Evolutionary conservation across 1,284 basidiomycete genomes (phyloP), one percentile per base, ranked within the genome.

Genomic region (Sutorius eximius): DNA sequence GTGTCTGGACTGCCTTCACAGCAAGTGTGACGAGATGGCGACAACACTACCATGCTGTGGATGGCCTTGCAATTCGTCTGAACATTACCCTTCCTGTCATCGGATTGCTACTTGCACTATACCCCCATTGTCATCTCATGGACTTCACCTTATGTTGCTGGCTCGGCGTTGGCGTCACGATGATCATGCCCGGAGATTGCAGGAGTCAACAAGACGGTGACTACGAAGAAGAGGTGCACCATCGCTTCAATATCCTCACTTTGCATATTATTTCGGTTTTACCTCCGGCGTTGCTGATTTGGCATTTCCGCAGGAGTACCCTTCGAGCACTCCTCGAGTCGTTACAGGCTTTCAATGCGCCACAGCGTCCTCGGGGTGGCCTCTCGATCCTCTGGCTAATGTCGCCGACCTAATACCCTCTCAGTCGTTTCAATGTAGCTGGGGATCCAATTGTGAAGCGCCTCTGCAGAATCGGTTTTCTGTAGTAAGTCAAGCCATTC

Each of bases 401-500:
- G n/a, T n/a, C n/a, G n/a, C n/a, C n/a, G n/a, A n/a, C n/a, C n/a
- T n/a, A n/a, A n/a, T n/a, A n/a, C n/a, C n/a, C n/a, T n/a, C n/a
- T n/a, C n/a, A n/a, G n/a, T n/a, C n/a, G n/a, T 7, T 22, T 3
- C 34, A 8, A 5, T 11, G 8, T 10, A 3, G 22, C 8, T 7
- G 42, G 20, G n/a, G n/a, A n/a, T n/a, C n/a, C n/a, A 4, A 1
- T 34, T 5, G 15, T n/a, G n/a, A 15, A 4, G 5, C 29, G 13
- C 7, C 20, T 22, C 18, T 41, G 12, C 16, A 8, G 13, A 10
- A 0, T 10, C 51, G 8, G n/a, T 16, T 48, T 11, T 46, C 12
- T 11, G 8, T 52, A 8, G 59, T 59, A 46, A 58, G 58, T 45
- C 41, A n/a, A 29, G 18, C 16, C 16, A 33, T 33, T 48, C 6